These are phyloP conservation scores for Epichloe gansuensis DNA, from an alignment of 2,329 filamentous ascomycete species.

Conservation along the genomic window DNA sequence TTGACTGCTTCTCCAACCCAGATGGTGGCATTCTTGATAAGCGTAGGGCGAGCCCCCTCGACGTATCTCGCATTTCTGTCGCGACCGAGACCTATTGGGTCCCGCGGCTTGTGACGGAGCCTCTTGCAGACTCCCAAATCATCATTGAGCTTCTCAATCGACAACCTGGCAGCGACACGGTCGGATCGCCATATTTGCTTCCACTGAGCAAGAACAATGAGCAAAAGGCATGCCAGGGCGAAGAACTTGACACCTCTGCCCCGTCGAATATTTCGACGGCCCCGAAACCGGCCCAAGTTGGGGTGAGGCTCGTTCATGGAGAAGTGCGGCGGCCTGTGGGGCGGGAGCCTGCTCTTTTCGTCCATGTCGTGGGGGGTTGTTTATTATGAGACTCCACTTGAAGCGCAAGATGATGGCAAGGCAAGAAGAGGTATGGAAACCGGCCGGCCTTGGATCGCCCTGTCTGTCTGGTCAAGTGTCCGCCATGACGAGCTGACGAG, in stretches of 20 bases:
- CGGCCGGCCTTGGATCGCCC: no score
- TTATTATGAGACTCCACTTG: background rate
- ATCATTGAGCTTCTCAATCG: slow-evolving; percentile 36
- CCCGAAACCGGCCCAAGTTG: slow-evolving; percentile 9
- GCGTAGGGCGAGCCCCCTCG: slow-evolving; percentile 42
- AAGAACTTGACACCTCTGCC: slow-evolving; percentile 31
- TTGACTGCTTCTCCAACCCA: slow-evolving; percentile 49
- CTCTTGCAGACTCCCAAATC: slow-evolving; percentile 43
- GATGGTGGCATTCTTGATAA: slow-evolving; percentile 54
- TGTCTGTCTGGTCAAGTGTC: no score
- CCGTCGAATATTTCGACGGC: slow-evolving; percentile 24
- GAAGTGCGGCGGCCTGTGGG: slow-evolving; percentile 26
- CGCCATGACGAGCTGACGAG: no score
- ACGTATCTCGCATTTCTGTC: slow-evolving; percentile 48
- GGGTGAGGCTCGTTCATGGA: slow-evolving; percentile 2
- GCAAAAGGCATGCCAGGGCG: slow-evolving; percentile 33
- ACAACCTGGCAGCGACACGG: slow-evolving; percentile 26
- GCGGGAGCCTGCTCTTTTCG: slow-evolving; percentile 32
- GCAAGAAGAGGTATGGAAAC: no score
- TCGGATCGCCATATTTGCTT: slow-evolving; percentile 23
- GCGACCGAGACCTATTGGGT: slow-evolving; percentile 42
- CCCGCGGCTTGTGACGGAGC: slow-evolving; percentile 39
- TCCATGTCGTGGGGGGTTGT: slow-evolving; percentile 13
- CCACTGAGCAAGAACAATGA: slow-evolving; percentile 39
- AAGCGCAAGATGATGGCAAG: no score